Percentiles rank a stretch among this genome's conserved stretches.
Evolutionary conservation across 257 asterid species (phyloP).

Genomic region (Nicotiana tomentosiformis): DNA sequence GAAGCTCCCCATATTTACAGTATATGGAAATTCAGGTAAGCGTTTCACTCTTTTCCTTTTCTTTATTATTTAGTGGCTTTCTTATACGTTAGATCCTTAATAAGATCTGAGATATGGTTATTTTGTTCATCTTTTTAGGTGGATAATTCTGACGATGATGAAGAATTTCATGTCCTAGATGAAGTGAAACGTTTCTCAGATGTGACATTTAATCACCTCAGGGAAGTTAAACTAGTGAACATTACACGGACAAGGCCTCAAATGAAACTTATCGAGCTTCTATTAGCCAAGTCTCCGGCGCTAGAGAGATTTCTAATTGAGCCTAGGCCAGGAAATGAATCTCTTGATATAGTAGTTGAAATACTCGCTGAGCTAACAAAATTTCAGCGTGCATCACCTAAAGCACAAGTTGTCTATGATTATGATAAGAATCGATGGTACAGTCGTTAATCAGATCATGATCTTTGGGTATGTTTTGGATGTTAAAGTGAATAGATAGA

Average conservation of each 20-base stretch:
- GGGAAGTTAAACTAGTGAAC: too few relatives aligned
- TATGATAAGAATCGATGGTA: neutral
- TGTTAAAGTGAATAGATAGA: too few relatives aligned
- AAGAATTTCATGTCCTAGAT: neutral
- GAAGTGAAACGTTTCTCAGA: neutral
- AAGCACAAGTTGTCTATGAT: neutral
- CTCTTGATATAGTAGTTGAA: neutral
- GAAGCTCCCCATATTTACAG: too few relatives aligned
- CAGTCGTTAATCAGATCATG: too few relatives aligned
- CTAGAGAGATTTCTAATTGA: neutral
- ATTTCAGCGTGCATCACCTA: too few relatives aligned
- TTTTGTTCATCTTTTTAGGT: neutral
- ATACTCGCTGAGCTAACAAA: too few relatives aligned
- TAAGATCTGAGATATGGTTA: neutral
- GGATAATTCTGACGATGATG: too few relatives aligned
- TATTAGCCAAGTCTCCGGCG: neutral
- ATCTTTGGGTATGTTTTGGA: too few relatives aligned
- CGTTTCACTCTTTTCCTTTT: too few relatives aligned
- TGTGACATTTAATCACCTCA: neutral
- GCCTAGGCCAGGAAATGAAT: too few relatives aligned
- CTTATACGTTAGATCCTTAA: neutral
- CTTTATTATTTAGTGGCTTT: neutral
- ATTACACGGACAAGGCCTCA: neutral
- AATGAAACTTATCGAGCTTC: neutral
- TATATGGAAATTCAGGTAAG: too few relatives aligned